Conservation (phyloP, 176 grass and related monocot genomes). For the bread wheat (Triticum aestivum) region DNA sequence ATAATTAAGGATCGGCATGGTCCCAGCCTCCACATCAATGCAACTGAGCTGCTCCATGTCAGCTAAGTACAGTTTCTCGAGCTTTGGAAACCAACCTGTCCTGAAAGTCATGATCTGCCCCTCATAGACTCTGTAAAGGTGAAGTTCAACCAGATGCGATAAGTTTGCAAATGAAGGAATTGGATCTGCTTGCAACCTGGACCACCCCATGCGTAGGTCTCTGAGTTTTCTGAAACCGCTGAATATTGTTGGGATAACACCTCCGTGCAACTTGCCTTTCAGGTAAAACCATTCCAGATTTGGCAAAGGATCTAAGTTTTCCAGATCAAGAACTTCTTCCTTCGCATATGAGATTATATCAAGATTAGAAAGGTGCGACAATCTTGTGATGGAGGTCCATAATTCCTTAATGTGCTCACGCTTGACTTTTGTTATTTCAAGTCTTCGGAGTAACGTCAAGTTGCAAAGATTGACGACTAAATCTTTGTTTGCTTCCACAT, state of each 20-base stretch:
- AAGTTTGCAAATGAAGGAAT: neutral
- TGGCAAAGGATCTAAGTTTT: neutral
- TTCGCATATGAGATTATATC: neutral
- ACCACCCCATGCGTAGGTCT: neutral
- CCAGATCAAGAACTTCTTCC: neutral
- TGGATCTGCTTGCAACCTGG: neutral
- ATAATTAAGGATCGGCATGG: neutral
- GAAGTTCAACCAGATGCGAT: neutral
- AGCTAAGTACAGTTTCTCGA: neutral
- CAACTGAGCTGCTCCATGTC: neutral
- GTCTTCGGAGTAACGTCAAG: neutral
- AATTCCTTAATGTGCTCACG: too few relatives aligned
- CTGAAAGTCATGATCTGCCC: neutral
- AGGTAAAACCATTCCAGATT: neutral
- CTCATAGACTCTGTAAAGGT: neutral
- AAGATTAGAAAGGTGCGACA: neutral
- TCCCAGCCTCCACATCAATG: neutral
- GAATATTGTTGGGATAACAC: neutral
- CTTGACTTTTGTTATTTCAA: neutral
- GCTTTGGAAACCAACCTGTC: conserved; percentile 3
- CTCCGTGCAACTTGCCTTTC: neutral
- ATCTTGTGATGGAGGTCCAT: neutral
- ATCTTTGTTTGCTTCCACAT: neutral
- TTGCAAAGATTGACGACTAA: neutral
- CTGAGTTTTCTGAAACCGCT: neutral